Evolutionary conservation across 73 alveolate species (phyloP), one percentile per base, ranked within the genome.

Genomic region (Symbiodinium pilosum): DNA sequence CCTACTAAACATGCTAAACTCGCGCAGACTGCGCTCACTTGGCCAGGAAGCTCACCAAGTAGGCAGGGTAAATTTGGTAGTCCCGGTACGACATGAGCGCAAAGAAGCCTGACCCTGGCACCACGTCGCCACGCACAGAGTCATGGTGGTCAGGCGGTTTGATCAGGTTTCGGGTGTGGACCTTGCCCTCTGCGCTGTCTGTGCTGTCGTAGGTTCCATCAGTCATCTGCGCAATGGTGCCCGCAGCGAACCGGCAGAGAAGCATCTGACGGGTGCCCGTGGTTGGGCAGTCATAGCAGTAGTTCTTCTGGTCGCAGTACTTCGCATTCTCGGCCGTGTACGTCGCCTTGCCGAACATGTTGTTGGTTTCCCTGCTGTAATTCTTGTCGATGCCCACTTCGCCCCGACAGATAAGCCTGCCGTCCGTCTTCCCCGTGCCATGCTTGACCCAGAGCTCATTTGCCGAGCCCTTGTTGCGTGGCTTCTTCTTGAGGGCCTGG

Each of bases 391-490:
- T 14, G 32, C 91, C 91, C 32, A 41, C 30, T 36, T 39, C 69
- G 4, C 69, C 24, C 68, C 41, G 44, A 38, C 91, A 83, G 41
- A 83, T 83, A 32, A 3, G 39, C 21, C 12, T 40, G 9, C 69
- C 69, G 34, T 83, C 91, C 36, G 56, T 40, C 26, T 32, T 16
- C 26, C 40, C 68, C n/a, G 91, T 83, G 39, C 91, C 91, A 42
- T 83, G 91, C 52, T 83, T 83, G 42, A 83, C 91, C 91, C 91
- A 83, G 20, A 83, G 69, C 68, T 83, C 91, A 24, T 83, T 83
- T 9, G 69, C 91, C n/a, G 14, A 2, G 39, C 41, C 91, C 34
- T 73, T 73, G 86, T 73, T 73, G 18, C 86, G 86, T 5, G 86
- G 86, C 28, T 73, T 30, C 18, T 73, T 16, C 86, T 36, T 16